phyloP scores from a whole-genome alignment of 2,329 filamentous ascomycete genomes.

The Karstenula rhodostoma region DNA sequence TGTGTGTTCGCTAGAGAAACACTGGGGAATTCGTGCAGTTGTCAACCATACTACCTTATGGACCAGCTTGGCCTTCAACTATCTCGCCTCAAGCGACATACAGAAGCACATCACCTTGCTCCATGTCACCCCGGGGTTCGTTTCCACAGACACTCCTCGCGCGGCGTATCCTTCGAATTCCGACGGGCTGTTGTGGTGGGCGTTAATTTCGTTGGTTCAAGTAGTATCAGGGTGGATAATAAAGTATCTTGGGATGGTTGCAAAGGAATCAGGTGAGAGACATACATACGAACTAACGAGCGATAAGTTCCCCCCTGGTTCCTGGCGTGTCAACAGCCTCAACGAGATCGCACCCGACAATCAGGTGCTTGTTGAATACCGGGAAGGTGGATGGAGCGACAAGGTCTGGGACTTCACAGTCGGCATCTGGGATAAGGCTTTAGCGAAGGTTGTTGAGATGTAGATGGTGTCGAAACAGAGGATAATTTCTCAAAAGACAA shows the following conservation, averaged over 20 bases:
- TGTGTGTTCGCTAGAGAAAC: constrained; percentile 30
- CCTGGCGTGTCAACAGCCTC: constrained; percentile 19
- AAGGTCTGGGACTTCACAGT: constrained; percentile 23
- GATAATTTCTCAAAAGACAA: too few relatives aligned
- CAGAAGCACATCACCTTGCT: constrained; percentile 38
- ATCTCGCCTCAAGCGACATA: constrained; percentile 28
- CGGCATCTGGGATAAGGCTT: constrained; percentile 19
- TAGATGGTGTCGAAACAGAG: too few relatives aligned
- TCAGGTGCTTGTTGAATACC: constrained; percentile 17
- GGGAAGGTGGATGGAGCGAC: constrained; percentile 17
- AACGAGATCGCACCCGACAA: constrained; percentile 19
- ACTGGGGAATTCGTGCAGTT: constrained; percentile 26
- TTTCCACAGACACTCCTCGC: constrained; percentile 32
- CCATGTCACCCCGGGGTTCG: constrained; percentile 41
- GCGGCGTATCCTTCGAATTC: constrained; percentile 14
- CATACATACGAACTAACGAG: constrained; percentile 39
- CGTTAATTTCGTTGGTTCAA: constrained; percentile 16
- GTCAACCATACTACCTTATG: constrained; percentile 39
- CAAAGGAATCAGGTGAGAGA: constrained; percentile 38
- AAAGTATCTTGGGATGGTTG: constrained; percentile 27
- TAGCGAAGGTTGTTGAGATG: constrained; percentile 12
- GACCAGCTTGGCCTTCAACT: constrained; percentile 42
- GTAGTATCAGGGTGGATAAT: constrained; percentile 24
- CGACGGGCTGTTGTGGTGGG: constrained; percentile 17
- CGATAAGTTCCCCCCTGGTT: constrained; percentile 18